phyloP scores from a whole-genome alignment of 2,329 filamentous ascomycete genomes.

The Colletotrichum sp. region DNA sequence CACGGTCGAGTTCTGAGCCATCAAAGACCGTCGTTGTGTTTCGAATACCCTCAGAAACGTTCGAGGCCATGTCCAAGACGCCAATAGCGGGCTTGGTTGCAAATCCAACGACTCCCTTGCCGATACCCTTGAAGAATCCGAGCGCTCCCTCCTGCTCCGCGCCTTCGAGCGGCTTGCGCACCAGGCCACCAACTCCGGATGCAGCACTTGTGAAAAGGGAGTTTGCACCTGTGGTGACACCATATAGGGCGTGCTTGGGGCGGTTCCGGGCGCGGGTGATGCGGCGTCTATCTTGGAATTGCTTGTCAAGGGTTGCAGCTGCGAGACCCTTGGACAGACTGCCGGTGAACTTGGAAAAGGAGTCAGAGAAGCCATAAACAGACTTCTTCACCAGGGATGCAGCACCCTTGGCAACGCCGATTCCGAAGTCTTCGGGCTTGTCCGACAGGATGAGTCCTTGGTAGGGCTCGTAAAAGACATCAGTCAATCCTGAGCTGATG shows the following conservation, averaged over 20 bases:
- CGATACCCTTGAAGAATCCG: constrained; percentile 97
- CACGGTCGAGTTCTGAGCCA: constrained; percentile 89
- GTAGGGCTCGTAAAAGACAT: constrained; percentile 99
- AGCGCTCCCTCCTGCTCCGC: constrained; percentile 93
- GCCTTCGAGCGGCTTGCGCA: constrained; percentile 91
- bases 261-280: constrained; percentile 93
- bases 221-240: constrained; percentile 93
- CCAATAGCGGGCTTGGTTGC: constrained; percentile 97
- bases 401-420: constrained; percentile 95
- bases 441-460: constrained; percentile 97
- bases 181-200: constrained; percentile 91
- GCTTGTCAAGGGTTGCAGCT: constrained; percentile 95
- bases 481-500: constrained; percentile 93
- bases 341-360: constrained; percentile 96
- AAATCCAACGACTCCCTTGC: constrained; percentile 92
- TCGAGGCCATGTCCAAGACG: constrained; percentile 95
- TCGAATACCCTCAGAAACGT: constrained; percentile 95
- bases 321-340: constrained; percentile 96
- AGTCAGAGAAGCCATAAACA: constrained; percentile 96
- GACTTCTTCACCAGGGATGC: constrained; percentile 99
- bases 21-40: constrained; percentile 99
- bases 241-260: constrained; percentile 96
- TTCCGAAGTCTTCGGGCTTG: constrained; percentile 89
- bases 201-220: constrained; percentile 92
- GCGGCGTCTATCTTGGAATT: constrained; percentile 94